Evolutionary conservation across 345 rosid species (phyloP), one percentile per base, ranked within the genome.

Genomic region (Gossypium longicalyx): DNA sequence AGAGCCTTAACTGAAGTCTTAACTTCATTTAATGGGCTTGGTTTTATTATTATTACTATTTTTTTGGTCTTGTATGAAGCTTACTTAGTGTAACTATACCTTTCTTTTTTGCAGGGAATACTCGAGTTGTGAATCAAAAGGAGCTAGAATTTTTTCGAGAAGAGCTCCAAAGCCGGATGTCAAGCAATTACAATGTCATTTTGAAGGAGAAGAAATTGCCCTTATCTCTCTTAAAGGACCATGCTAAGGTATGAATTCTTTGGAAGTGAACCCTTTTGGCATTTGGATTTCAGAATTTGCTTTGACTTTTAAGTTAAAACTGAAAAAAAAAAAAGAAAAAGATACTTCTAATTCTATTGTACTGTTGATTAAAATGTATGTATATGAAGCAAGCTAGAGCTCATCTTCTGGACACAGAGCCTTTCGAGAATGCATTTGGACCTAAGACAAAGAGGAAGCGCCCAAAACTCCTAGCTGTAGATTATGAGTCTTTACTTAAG

Each of bases 371-470:
- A 12, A 38, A 67, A 19, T 13, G 22, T 70, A 38, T 0, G 47
- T 77, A 25, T 70, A 12, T 82, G 72, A 76, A 95, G 99, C 94
- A 91, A 89, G 81, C 91, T 4, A 91, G 96, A 86, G 96, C 91
- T 76, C 98, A 89, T 77, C 91, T 95, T 41, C 93, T 95, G 3
- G 94, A 90, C 47, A 90, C 86, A 13, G 89, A 89, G 80, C 91
- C 99, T 11, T 95, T 93, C 82, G 79, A 67, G 79, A 95, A 93
- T 89, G 90, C 97, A 56, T 95, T 95, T 82, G 97, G 99, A 44
- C 91, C 86, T 25, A 89, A 84, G 57, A 83, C 76, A 16, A 93
- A 91, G 81, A 90, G 96, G 91, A 90, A 86, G 76, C 85, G 99
- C 2, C 99, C 99, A 0, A 91, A 78, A 86, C 93, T 93, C 63